Percentiles rank a stretch among this genome's conserved stretches.
phyloP scores from a whole-genome alignment of 2,329 filamentous ascomycete genomes.

The Diaporthe eres region DNA sequence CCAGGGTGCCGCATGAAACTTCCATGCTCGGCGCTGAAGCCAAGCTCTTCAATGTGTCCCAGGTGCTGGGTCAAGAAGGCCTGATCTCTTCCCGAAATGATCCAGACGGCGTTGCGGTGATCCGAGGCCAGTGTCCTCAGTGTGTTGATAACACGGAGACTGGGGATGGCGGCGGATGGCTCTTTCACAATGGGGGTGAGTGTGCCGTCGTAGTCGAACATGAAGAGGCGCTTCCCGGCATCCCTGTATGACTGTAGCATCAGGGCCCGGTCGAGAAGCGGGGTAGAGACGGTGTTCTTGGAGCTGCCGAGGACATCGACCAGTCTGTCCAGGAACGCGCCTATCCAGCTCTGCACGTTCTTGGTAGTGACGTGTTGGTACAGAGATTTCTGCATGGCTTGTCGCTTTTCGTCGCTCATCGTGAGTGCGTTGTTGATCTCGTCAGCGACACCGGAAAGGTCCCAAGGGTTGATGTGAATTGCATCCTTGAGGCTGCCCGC shows the following conservation, averaged over 20 bases:
- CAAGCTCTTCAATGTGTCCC: conserved; percentile 89
- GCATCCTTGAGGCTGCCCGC: conserved; percentile 87
- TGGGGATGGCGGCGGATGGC: conserved; percentile 89
- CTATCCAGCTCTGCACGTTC: conserved; percentile 89
- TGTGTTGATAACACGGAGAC: conserved; percentile 83
- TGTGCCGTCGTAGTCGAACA: conserved; percentile 99
- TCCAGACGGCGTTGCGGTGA: conserved; percentile 92
- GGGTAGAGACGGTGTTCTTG: conserved; percentile 82
- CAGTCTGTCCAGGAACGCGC: conserved; percentile 82
- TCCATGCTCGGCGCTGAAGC: conserved; percentile 97
- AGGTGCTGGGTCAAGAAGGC: conserved; percentile 91
- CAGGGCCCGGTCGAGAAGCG: conserved; percentile 81
- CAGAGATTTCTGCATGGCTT: conserved; percentile 79
- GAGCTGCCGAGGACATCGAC: conserved; percentile 85
- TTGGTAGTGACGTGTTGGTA: conserved; percentile 89
- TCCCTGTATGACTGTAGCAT: conserved; percentile 81
- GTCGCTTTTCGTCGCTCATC: conserved; percentile 77
- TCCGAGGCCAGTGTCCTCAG: conserved; percentile 86
- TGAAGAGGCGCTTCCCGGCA: conserved; percentile 87
- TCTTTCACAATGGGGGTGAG: conserved; percentile 96
- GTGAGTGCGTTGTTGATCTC: conserved; percentile 86
- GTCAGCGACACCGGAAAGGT: conserved; percentile 85
- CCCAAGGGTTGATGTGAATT: conserved; percentile 98
- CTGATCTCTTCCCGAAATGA: conserved; percentile 95
- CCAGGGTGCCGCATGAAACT: conserved; percentile 92